These are phyloP conservation scores for Xerocomus spinulosus DNA, from an alignment of 768 basidiomycete genomes.

Conservation along the genomic window DNA sequence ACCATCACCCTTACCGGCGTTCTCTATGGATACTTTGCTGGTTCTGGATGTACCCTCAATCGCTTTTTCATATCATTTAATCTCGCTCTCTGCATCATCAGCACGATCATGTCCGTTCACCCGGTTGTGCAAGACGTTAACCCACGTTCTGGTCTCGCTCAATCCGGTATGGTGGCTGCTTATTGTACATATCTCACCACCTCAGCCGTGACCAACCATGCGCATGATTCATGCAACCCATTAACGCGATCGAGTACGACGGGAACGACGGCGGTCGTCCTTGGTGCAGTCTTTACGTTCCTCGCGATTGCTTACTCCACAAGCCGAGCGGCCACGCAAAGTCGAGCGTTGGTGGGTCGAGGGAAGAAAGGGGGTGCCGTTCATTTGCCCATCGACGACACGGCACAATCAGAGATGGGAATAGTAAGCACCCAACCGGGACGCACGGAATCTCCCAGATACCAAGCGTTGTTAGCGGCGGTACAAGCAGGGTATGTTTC, in stretches of 20 bases:
- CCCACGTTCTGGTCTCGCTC: constrained; percentile 90
- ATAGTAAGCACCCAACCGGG: constrained; percentile 82
- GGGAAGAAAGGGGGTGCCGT: constrained; percentile 61
- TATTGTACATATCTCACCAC: constrained; percentile 96
- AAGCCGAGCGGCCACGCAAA: constrained; percentile 91
- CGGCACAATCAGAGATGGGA: constrained; percentile 61
- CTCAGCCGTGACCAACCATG: constrained; percentile 90
- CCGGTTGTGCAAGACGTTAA: constrained; percentile 89
- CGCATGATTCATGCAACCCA: constrained; percentile 85
- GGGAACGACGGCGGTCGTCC: constrained; percentile 77
- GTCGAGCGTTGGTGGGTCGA: constrained; percentile 80
- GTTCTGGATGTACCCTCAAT: constrained; percentile 83
- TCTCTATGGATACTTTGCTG: constrained; percentile 89
- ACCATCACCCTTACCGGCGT: constrained; percentile 83
- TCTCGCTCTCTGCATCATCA: constrained; percentile 70
- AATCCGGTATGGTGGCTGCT: constrained; percentile 94
- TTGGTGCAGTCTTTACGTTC: constrained; percentile 96
- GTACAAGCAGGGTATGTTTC: constrained; percentile 83
- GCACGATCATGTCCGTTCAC: constrained; percentile 78
- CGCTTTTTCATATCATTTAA: constrained; percentile 98
- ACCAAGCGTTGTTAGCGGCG: constrained; percentile 91
- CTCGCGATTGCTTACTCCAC: constrained; percentile 98
- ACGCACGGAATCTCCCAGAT: constrained; percentile 79
- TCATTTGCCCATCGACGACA: constrained; percentile 52
- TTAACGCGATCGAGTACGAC: constrained; percentile 66